Base-by-base conservation (phyloP, 495 filamentous ascomycete species). In the Annulohypoxylon maeteangense region DNA sequence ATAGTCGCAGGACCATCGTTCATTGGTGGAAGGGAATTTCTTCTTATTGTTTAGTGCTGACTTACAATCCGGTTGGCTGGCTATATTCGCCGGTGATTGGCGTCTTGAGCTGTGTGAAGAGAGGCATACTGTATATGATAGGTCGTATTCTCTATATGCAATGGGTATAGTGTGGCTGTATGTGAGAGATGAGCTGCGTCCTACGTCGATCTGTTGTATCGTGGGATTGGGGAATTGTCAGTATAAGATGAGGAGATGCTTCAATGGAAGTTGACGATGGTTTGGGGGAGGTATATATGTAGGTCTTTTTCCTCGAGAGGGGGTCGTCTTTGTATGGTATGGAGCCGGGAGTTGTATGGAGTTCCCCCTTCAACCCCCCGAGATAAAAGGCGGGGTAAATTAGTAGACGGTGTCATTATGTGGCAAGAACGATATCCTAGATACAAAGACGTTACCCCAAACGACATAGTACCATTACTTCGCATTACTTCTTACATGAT, bases 31-130 rank as follows among this genome's bases (percentile, higher is more conserved):
- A n/a, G 8, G 20, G 51, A 8, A 0, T 62, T 14, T 10, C 38
- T 55, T 22, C 11, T 8, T 45, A 58, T 29, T 27, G 29, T 18
- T 38, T 45, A 56, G 31, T 56, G 53, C 18, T 18, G 45, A 90
- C 93, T 85, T 89, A 97, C 93, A 97, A 84, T 79, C 94, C 94
- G 22, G 90, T 91, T 25, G 93, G 94, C 83, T 97, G 94, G 71
- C 90, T 87, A 76, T 91, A 95, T 75, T 92, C 87, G 82, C 91
- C 91, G 67, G 87, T 86, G 65, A 83, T 66, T 51, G 91, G 91
- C 75, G 91, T 93, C 79, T 88, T 86, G 62, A 94, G 82, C 59
- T 88, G 81, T 18, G 81, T 74, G 22, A 81, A 85, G 38, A 86
- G 75, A 80, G 87, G 80, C 84, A 85, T 87, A 74, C 42, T 42